Base-by-base conservation (phyloP, 2,329 filamentous ascomycete genomes). In the Parascedosporium putredinis region DNA sequence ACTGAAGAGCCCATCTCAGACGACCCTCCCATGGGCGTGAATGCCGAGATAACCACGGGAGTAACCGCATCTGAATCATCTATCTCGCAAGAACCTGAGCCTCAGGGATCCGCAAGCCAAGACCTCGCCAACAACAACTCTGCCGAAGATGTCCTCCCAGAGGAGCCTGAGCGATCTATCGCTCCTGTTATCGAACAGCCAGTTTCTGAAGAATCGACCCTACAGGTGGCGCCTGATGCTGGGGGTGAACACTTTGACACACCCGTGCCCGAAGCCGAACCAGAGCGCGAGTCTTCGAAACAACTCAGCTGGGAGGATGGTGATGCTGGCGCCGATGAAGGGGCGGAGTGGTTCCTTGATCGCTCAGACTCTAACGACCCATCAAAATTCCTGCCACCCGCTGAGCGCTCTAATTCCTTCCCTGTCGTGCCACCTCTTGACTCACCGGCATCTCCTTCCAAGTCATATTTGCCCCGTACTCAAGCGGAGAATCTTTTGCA, bases 391-490 rank as follows among this genome's bases (percentile, higher is more conserved):
- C 78, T 83, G 75, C 65, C 75, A 7, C 67, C 72, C 2, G 73
- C 65, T 46, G 73, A 80, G 50, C 69, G 77, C 57, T 77, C 78
- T 36, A 84, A 84, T 58, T 83, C 80, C 0, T 84, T 84, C 53
- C 80, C 81, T 2, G 62, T 64, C 9, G 76, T 82, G 1, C 75
- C 78, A 9, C 52, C 52, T 50, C 50, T 22, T n/a, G 51, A 33
- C 45, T 29, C 25, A 33, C 48, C 29, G 46, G 23, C 6, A 16
- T 42, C 23, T 43, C 40, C 33, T 45, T 49, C 16, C 24, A 20
- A 40, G 34, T 34, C 23, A 29, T 36, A 36, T 45, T 44, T 38
- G 18, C 42, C 50, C 16, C 52, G 18, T 18, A 52, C 24, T 44
- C 50, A 31, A 18, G 47, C 45, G 4, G 24, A 50, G 14, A 47